Percentiles rank a stretch among this genome's conserved stretches.
phyloP scores from a whole-genome alignment of 2,329 filamentous ascomycete species.

The Trichoderma cornu-damae region DNA sequence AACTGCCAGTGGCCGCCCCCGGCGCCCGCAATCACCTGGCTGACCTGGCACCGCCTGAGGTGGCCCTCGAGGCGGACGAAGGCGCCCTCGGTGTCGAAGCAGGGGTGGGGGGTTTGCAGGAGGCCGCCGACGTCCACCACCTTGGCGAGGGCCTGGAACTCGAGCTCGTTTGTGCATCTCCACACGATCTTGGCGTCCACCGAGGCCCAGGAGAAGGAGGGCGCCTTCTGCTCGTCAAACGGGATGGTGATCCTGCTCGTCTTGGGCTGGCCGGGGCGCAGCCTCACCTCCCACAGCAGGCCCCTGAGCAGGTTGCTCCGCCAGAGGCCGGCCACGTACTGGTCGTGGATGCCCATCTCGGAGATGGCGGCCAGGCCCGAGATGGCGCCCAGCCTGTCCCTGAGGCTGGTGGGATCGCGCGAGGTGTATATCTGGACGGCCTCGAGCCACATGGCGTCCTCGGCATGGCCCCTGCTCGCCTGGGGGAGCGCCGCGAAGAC shows the following conservation, averaged over 20 bases:
- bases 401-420: neutral
- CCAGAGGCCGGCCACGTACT: slow-evolving; percentile 16
- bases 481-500: neutral
- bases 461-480: neutral
- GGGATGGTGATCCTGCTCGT: neutral
- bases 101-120: neutral
- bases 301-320: neutral
- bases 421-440: slow-evolving; percentile 4
- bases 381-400: slow-evolving; percentile 1
- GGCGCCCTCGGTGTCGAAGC: neutral
- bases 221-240: neutral
- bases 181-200: neutral
- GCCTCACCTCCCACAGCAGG: slow-evolving; percentile 12
- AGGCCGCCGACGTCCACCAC: neutral
- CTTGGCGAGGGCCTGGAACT: neutral
- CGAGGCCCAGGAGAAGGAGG: slow-evolving; percentile 16
- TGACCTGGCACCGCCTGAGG: neutral
- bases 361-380: slow-evolving; percentile 2
- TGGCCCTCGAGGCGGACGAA: neutral
- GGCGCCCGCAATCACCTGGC: neutral
- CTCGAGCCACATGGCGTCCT: neutral
- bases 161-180: neutral
- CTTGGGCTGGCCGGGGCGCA: neutral
- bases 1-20: neutral
- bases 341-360: neutral